Conservation (phyloP, 805 yeast species). For the Babjeviella inositovora region DNA sequence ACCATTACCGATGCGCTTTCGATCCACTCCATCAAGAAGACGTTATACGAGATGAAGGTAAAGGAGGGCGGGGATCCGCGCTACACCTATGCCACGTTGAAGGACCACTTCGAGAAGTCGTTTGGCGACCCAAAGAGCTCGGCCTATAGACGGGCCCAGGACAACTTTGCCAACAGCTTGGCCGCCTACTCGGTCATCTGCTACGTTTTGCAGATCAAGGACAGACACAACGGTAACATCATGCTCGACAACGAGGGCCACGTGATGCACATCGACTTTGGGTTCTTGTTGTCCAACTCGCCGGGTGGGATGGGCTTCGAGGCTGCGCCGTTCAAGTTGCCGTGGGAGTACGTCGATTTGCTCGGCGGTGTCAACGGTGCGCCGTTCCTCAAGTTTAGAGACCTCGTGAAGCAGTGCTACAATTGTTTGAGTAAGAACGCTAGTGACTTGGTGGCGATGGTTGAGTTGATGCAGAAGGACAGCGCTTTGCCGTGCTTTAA, state of each 20-base stretch:
- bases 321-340: conserved; percentile 91
- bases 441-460: conserved; percentile 64
- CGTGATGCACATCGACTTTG: conserved; percentile 89
- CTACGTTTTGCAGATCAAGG: conserved; percentile 82
- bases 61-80: conserved; percentile 53
- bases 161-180: conserved; percentile 69
- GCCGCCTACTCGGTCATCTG: conserved; percentile 90
- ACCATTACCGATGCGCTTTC: conserved; percentile 92
- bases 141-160: conserved; percentile 61
- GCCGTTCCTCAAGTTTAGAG: conserved; percentile 41
- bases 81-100: conserved; percentile 54
- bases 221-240: conserved; percentile 93
- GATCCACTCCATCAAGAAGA: conserved; percentile 86
- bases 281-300: conserved; percentile 79
- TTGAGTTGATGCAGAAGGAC: conserved; percentile 88
- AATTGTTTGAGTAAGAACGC: conserved; percentile 55
- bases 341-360: conserved; percentile 77
- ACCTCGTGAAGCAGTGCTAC: conserved; percentile 59
- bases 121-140: conserved; percentile 49
- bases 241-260: conserved; percentile 96
- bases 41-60: conserved; percentile 63
- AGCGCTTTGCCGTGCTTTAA: conserved; percentile 84
- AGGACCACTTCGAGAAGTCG: conserved; percentile 63
- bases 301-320: conserved; percentile 98
- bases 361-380: conserved; percentile 66